Evolutionary conservation across 768 basidiomycete genomes (phyloP).

Genomic region (Phanerochaete sordida): DNA sequence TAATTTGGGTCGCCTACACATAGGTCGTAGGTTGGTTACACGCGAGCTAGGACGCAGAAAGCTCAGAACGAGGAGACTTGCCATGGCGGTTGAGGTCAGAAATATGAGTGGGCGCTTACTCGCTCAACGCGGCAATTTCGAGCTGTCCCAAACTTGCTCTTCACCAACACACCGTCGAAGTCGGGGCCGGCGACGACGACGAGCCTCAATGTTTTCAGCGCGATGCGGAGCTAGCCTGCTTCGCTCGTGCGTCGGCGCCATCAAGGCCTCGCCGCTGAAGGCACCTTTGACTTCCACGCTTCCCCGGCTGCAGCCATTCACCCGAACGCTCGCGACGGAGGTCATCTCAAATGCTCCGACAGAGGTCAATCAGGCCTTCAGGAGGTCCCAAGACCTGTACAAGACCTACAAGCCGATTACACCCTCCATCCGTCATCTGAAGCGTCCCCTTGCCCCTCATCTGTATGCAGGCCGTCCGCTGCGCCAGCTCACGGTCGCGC

Average conservation of each 20-base stretch:
- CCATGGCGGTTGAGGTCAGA: slow-evolving; percentile 24
- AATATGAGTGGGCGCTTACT: slow-evolving; percentile 28
- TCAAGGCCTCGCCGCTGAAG: slow-evolving; percentile 15
- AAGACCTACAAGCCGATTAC: slow-evolving; percentile 91
- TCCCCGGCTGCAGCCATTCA: slow-evolving; percentile 16
- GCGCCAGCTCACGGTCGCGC: slow-evolving; percentile 74
- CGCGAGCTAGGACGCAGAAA: background rate
- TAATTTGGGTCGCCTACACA: slow-evolving; percentile 62
- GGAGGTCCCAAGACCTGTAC: slow-evolving; percentile 56
- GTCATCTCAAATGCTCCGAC: slow-evolving; percentile 27
- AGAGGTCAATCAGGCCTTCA: slow-evolving; percentile 38
- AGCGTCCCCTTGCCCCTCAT: slow-evolving; percentile 78
- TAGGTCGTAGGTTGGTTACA: background rate
- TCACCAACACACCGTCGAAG: slow-evolving; percentile 1
- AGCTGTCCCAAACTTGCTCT: background rate
- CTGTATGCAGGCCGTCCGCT: slow-evolving; percentile 85
- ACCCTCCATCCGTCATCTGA: slow-evolving; percentile 83
- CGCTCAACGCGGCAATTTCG: slow-evolving; percentile 11
- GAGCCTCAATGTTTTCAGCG: slow-evolving; percentile 38
- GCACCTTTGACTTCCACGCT: slow-evolving; percentile 19
- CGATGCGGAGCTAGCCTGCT: slow-evolving; percentile 41
- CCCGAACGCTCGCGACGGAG: slow-evolving; percentile 36
- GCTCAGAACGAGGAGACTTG: slow-evolving; percentile 9
- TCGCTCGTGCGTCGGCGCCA: slow-evolving; percentile 30
- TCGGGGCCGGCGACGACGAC: background rate